Evolutionary conservation across 176 grass and related monocot genomes (phyloP).

Genomic region (Rhipidocladum racemiflorum): DNA sequence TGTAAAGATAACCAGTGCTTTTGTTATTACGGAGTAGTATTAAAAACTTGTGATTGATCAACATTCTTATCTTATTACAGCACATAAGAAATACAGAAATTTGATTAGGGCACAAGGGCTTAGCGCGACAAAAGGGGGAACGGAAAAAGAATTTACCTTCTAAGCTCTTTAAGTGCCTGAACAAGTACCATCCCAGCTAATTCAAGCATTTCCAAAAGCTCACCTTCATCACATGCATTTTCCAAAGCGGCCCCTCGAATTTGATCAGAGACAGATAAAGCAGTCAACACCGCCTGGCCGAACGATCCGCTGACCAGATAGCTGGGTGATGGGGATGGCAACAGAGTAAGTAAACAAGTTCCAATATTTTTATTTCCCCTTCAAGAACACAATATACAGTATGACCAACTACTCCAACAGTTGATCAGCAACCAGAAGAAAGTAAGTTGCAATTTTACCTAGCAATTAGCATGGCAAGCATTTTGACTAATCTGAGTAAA

Average conservation of each 20-base stretch:
- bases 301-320: constrained; percentile 45
- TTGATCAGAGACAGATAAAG: constrained; percentile 18
- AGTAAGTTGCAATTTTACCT: background rate
- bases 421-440: background rate
- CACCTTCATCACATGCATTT: background rate
- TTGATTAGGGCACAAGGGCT: background rate
- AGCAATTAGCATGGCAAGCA: background rate
- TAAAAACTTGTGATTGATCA: background rate
- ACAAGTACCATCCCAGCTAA: constrained; percentile 46
- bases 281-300: constrained; percentile 16
- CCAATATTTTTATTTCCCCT: background rate
- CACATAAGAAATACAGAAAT: background rate
- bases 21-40: background rate
- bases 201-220: constrained; percentile 44
- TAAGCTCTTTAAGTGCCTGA: constrained; percentile 52
- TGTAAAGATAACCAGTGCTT: background rate
- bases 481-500: background rate
- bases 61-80: background rate
- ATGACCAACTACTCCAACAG: background rate
- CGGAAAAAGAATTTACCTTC: constrained; percentile 19
- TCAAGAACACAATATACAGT: background rate
- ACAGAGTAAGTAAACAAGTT: background rate
- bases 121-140: background rate
- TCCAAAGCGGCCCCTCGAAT: background rate
- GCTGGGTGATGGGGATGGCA: constrained; percentile 9